A percentile compares a stretch with the other conserved stretches of the same genome.
Conservation (phyloP, 768 basidiomycete species). For the Auricularia cornea region DNA sequence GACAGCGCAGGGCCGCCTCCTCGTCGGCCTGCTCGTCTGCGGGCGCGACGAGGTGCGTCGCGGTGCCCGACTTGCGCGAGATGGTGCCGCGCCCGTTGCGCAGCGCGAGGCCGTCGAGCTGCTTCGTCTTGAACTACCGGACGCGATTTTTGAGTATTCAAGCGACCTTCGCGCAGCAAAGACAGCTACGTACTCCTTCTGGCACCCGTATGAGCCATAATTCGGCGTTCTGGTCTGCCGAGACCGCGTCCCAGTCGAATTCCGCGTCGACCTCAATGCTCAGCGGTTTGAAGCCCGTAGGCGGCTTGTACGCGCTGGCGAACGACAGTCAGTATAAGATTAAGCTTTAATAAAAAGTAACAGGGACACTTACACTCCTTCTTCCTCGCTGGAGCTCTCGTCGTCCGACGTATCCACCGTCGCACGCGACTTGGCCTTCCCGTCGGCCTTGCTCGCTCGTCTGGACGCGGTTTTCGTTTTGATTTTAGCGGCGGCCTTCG, state of each 20-base stretch:
- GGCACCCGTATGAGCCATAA: constrained; percentile 67
- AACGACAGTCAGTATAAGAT: not conserved
- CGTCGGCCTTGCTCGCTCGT: constrained; percentile 5
- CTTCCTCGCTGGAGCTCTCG: not conserved
- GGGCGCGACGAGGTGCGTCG: constrained; percentile 10
- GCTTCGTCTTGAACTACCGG: constrained; percentile 54
- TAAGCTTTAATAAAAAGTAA: constrained; percentile 12
- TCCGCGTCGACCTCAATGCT: constrained; percentile 33
- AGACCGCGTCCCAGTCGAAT: constrained; percentile 63
- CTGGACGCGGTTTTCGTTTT: constrained; percentile 1
- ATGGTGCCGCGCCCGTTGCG: constrained; percentile 41
- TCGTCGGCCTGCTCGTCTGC: constrained; percentile 38
- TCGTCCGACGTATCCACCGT: not conserved
- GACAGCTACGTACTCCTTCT: constrained; percentile 43
- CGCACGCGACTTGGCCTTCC: constrained; percentile 3
- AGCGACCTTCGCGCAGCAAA: not conserved
- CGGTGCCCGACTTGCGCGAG: constrained; percentile 41
- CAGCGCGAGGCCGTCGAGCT: constrained; percentile 46
- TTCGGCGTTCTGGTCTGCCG: constrained; percentile 48
- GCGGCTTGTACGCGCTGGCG: constrained; percentile 48
- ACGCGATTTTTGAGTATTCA: not conserved
- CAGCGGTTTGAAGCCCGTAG: constrained; percentile 41
- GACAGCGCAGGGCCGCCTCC: constrained; percentile 47
- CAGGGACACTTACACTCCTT: constrained; percentile 2
- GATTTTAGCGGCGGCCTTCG: not conserved